These are phyloP conservation scores for Triangularia verruculosa DNA, from an alignment of 2,329 filamentous ascomycete species.

Conservation along the genomic window DNA sequence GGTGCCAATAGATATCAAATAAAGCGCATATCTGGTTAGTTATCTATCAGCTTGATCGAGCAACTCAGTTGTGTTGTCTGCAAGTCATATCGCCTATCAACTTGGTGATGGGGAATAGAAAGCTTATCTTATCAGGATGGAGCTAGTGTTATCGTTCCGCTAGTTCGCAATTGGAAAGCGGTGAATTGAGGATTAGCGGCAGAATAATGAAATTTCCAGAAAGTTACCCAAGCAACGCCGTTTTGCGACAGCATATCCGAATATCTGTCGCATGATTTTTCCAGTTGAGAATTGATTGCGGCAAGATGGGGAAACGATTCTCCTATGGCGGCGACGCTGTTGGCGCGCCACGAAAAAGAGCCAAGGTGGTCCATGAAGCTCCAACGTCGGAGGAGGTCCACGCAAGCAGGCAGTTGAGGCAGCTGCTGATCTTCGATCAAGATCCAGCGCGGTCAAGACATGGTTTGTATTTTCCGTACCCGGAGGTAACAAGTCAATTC, in stretches of 20 bases:
- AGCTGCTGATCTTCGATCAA: slow-evolving; percentile 68
- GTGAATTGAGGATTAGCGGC: slow-evolving; percentile 18
- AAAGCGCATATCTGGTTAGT: background rate
- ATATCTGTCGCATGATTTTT: background rate
- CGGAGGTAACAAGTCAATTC: background rate
- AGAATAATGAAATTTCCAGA: slow-evolving; percentile 22
- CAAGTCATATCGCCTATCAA: background rate
- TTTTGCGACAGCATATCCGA: background rate
- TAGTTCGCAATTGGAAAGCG: slow-evolving; percentile 19
- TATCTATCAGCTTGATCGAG: background rate
- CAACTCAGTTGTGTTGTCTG: background rate
- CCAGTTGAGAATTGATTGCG: background rate
- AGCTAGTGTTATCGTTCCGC: slow-evolving; percentile 14
- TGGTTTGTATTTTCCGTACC: slow-evolving; percentile 41
- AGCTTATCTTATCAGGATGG: background rate
- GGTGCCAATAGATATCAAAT: background rate
- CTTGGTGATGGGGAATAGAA: background rate
- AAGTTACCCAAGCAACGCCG: background rate
- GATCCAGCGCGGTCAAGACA: slow-evolving; percentile 65
- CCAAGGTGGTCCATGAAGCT: slow-evolving; percentile 54
- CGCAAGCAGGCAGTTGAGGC: slow-evolving; percentile 63
- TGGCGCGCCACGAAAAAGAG: slow-evolving; percentile 48
- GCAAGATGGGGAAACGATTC: slow-evolving; percentile 45
- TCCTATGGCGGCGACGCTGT: slow-evolving; percentile 40
- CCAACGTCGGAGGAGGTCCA: slow-evolving; percentile 60